Evolutionary conservation across 805 yeast genomes (phyloP), one percentile per base, ranked within the genome.

Genomic region (Saccharomycopsis sp.): DNA sequence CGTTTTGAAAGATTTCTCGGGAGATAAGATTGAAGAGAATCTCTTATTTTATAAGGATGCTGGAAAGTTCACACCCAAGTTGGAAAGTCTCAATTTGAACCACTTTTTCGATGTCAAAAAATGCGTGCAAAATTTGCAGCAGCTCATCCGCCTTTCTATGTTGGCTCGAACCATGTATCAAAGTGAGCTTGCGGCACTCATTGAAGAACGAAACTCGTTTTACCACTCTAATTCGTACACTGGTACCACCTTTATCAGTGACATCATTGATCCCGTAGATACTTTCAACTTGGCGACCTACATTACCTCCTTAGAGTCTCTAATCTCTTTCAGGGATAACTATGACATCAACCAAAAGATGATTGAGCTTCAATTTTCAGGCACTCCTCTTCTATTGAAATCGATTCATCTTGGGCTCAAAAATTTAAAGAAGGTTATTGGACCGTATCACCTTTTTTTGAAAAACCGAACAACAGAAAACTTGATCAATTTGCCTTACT

Each of bases 251-350:
- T 60, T 60, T 50, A 51, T 60, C 14, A 14, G 20, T 12, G 63
- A 60, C 51, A 53, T 58, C 15, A 4, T 60, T 4, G 61, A 60
- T n/a, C 63, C 61, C 2, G 24, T 37, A 23, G 63, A 60, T 20
- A 34, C 58, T 9, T 55, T 55, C 54, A 57, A 60, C 54, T 37
- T 60, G 16, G 48, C 54, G 24, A 55, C 58, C 34, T 50, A 57
- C 16, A 57, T 52, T 40, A 37, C 56, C 3, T 57, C 58, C 44
- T 24, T 60, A 23, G 53, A 50, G 24, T 44, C 34, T 14, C 47
- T 60, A 4, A 24, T 47, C 3, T 50, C 61, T 21, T 57, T 58
- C 44, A 55, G 47, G 20, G 57, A 57, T 29, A 51, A 57, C 23
- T 58, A 52, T 24, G 58, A 55, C 23, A 21, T 50, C 3, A 55